Conservation (phyloP, 148 eudicot species). For the Vaccinium vitisidaea region DNA sequence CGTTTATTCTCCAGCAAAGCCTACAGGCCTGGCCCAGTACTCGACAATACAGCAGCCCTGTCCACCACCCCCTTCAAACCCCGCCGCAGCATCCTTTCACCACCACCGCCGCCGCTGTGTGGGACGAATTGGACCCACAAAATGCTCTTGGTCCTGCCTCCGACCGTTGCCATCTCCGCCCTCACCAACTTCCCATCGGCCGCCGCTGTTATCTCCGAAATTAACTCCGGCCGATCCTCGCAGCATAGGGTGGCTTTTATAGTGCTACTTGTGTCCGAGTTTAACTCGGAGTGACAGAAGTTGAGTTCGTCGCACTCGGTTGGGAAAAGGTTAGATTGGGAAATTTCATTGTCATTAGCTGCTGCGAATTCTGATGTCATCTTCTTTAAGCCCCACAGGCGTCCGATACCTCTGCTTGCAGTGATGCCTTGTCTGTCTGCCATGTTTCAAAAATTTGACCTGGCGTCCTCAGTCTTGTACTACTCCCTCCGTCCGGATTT, state of each 20-base stretch:
- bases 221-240: slow-evolving; percentile 74
- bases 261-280: slow-evolving; percentile 12
- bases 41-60: slow-evolving; percentile 31
- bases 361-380: slow-evolving; percentile 36
- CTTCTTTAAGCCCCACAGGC: slow-evolving; percentile 62
- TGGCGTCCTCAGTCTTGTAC: too few relatives aligned
- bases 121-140: slow-evolving; percentile 41
- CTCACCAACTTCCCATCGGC: slow-evolving; percentile 54
- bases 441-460: not conserved
- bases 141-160: slow-evolving; percentile 65
- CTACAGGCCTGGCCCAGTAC: slow-evolving; percentile 14
- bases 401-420: slow-evolving; percentile 76
- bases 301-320: slow-evolving; percentile 65
- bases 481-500: too few relatives aligned
- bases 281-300: slow-evolving; percentile 29
- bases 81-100: slow-evolving; percentile 33
- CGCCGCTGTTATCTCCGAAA: slow-evolving; percentile 60
- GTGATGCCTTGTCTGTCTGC: slow-evolving; percentile 90
- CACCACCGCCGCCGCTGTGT: not conserved
- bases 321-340: slow-evolving; percentile 33
- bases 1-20: slow-evolving; percentile 33
- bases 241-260: slow-evolving; percentile 65
- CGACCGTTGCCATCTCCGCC: slow-evolving; percentile 79
- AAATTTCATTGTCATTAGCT: not conserved
- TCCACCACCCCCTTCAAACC: slow-evolving; percentile 72